Base-by-base conservation (phyloP, 768 basidiomycete species). In the Tephrocybe sp. region DNA sequence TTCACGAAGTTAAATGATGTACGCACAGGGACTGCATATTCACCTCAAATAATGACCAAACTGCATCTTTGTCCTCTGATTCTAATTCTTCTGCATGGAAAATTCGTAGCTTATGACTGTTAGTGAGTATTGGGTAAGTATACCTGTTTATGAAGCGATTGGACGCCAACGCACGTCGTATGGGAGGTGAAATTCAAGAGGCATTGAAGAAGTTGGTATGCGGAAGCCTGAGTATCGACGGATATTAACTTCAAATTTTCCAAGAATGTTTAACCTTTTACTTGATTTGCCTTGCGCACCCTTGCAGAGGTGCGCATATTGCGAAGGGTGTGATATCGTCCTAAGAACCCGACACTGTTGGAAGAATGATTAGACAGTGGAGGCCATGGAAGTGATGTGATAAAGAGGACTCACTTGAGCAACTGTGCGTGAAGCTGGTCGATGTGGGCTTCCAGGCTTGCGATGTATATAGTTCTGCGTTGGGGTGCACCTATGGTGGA, bases 361-460 rank as follows among this genome's bases (percentile, higher is more conserved):
- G 18, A 12, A 18, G 16, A 18, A 23, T 19, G 38, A 52, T 36
- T 30, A 54, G 34, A 16, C n/a, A 7, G 42, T 25, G 25, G 39
- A 29, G 11, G 5, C 11, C 42, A n/a, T 38, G 39, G n/a, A 21
- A 31, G 11, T 25, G 23, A 30, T 3, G 8, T 15, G 40, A 24
- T 30, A 22, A 11, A 40, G 39, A 36, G 42, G 40, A 48, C 65
- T 10, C 53, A 74, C 73, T 65, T 62, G 11, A 79, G 63, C 15
- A 88, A 60, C 54, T 82, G 80, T 10, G 73, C 69, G 52, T 88
- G 87, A 18, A 89, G 73, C 5, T 72, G 68, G 58, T 89, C 86
- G 53, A 89, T 77, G 56, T 88, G 84, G 0, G 79, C 79, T 59
- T 90, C 87, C 25, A 90, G 74, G 50, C 83, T 86, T 4, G 86